Evolutionary conservation across 352 stramenopile species (phyloP).

Genomic region (Phytophthora podocarpi): DNA sequence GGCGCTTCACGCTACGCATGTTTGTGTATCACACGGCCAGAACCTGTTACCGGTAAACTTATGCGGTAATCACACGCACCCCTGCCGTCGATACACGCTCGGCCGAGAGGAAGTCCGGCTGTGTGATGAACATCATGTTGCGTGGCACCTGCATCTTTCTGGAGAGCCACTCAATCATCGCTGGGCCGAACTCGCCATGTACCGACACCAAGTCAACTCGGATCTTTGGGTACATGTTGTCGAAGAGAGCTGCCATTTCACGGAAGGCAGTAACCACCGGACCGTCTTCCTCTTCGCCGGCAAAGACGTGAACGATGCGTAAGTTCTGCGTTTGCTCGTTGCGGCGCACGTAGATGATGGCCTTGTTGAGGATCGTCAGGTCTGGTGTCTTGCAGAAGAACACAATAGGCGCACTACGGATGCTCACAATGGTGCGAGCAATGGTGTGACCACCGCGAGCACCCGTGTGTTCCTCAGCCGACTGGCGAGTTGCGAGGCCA

Average conservation of each 20-base stretch:
- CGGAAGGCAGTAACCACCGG: slow-evolving; percentile 23
- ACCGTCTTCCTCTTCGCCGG: slow-evolving; percentile 16
- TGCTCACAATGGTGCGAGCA: slow-evolving; percentile 73
- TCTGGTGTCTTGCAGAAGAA: slow-evolving; percentile 93
- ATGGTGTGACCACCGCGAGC: slow-evolving; percentile 83
- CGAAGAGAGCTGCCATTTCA: slow-evolving; percentile 65
- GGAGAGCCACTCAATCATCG: slow-evolving; percentile 77
- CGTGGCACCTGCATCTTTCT: slow-evolving; percentile 65
- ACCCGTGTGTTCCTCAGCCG: slow-evolving; percentile 49
- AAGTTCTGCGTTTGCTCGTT: slow-evolving; percentile 93
- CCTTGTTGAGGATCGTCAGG: slow-evolving; percentile 94
- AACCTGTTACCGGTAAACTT: no score
- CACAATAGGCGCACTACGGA: slow-evolving; percentile 90
- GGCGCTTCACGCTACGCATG: no score
- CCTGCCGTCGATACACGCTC: slow-evolving; percentile 75
- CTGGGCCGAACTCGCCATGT: slow-evolving; percentile 56
- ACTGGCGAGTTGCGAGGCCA: neutral
- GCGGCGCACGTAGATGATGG: slow-evolving; percentile 93
- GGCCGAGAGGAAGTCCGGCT: slow-evolving; percentile 55
- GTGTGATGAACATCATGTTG: slow-evolving; percentile 92
- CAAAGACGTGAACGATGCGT: slow-evolving; percentile 83
- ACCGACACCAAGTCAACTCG: slow-evolving; percentile 79
- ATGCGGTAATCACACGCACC: slow-evolving; percentile 54
- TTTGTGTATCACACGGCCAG: no score
- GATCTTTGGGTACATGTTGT: slow-evolving; percentile 86